Evolutionary conservation across 2,329 filamentous ascomycete species (phyloP).

Genomic region (Neoscytalidium dimidiatum): DNA sequence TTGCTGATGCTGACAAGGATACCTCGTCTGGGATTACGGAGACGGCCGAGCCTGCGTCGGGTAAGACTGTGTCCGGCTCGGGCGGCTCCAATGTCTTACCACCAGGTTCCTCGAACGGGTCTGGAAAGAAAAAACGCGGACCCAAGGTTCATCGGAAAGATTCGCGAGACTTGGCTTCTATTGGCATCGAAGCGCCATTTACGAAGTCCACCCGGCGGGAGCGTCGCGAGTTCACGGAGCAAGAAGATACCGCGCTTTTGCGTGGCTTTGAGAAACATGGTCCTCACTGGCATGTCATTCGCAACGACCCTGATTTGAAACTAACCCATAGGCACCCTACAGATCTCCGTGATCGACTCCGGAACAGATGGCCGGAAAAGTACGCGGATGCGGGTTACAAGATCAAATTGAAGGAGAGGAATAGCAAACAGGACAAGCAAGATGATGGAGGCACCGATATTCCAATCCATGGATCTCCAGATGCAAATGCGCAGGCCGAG

Average conservation of each 20-base stretch:
- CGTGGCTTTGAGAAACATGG: constrained; percentile 61
- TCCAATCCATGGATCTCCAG: not conserved
- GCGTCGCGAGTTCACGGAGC: constrained; percentile 56
- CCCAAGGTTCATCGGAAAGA: constrained; percentile 27
- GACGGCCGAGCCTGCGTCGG: not conserved
- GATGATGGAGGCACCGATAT: constrained; percentile 7
- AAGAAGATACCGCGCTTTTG: constrained; percentile 60
- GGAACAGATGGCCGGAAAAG: constrained; percentile 59
- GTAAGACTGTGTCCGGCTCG: not conserved
- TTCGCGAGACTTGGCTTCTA: constrained; percentile 37
- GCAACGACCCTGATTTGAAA: constrained; percentile 55
- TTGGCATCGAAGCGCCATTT: constrained; percentile 55
- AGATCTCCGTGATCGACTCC: constrained; percentile 63
- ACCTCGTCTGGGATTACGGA: not conserved
- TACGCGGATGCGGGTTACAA: constrained; percentile 54
- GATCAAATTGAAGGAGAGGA: constrained; percentile 35
- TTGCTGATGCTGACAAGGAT: not conserved
- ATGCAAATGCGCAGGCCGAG: not conserved
- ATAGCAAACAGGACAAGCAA: constrained; percentile 22
- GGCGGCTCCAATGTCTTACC: constrained; percentile 3
- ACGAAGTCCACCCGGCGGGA: constrained; percentile 53
- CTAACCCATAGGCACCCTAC: constrained; percentile 51
- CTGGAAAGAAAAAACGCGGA: constrained; percentile 14
- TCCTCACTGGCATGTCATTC: constrained; percentile 62
- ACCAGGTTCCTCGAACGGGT: not conserved